These are phyloP conservation scores for Rhipidocladum racemiflorum DNA, from an alignment of 176 grass and related monocot genomes.

Conservation along the genomic window DNA sequence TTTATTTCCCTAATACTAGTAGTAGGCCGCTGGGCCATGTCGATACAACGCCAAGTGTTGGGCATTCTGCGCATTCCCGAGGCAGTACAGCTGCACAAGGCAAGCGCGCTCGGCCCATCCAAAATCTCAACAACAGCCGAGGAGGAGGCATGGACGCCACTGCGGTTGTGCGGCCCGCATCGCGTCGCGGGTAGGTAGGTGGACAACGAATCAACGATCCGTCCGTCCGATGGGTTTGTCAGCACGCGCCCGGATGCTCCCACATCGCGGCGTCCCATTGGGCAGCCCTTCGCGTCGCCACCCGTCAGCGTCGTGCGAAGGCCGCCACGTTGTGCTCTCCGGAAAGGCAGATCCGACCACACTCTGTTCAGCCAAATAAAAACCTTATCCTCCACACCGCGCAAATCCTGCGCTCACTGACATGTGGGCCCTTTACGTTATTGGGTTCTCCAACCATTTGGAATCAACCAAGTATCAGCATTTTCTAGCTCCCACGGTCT, in stretches of 20 bases:
- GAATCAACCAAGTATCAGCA: no score
- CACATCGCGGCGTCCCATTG: constrained; percentile 45
- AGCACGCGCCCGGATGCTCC: constrained; percentile 18
- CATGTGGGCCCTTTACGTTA: not conserved
- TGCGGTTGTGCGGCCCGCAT: not conserved
- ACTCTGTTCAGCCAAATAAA: not conserved
- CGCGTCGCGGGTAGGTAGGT: not conserved
- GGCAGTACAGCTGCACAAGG: no score
- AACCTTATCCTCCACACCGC: constrained; percentile 1
- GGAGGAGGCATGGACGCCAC: not conserved
- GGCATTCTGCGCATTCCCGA: no score
- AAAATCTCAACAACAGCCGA: not conserved
- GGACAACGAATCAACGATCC: constrained; percentile 28
- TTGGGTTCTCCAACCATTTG: not conserved
- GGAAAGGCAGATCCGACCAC: constrained; percentile 20
- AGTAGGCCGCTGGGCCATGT: no score
- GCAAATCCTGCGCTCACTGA: rapidly evolving
- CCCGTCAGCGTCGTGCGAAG: constrained; percentile 6
- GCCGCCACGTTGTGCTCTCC: constrained; percentile 57
- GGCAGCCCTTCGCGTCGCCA: constrained; percentile 35
- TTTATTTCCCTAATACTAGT: no score
- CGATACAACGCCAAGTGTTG: no score
- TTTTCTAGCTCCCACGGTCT: no score
- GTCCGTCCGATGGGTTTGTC: constrained; percentile 17
- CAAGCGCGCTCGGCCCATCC: no score